Conservation (phyloP, 805 yeast genomes). For the Vanderwaltozyma yarrowii region DNA sequence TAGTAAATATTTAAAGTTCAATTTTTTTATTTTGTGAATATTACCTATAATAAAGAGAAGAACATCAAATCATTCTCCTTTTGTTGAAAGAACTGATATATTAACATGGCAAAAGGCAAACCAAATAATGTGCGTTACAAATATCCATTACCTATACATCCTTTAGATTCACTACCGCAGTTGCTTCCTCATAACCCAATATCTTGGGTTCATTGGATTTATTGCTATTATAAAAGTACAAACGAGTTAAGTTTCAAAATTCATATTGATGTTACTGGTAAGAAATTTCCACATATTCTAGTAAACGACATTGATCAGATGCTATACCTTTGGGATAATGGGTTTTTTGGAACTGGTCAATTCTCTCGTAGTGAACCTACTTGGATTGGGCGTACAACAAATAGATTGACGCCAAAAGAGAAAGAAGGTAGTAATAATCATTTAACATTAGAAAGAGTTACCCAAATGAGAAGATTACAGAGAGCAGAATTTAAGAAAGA, state of each 20-base stretch:
- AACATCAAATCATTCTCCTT: no score
- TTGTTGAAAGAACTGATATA: not conserved
- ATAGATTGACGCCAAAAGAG: conserved; percentile 24
- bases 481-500: conserved; percentile 61
- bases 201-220: conserved; percentile 44
- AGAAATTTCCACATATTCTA: conserved; percentile 19
- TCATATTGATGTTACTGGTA: conserved; percentile 28
- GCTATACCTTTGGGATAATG: conserved; percentile 62
- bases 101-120: conserved; percentile 28
- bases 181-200: conserved; percentile 57
- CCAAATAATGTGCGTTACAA: conserved; percentile 28
- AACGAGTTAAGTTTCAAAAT: conserved; percentile 12
- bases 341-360: conserved; percentile 91
- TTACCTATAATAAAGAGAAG: no score
- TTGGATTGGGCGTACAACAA: conserved; percentile 36
- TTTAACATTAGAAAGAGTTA: conserved; percentile 62
- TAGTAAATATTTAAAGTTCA: no score
- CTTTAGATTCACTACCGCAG: conserved; percentile 38
- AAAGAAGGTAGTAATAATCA: conserved; percentile 17
- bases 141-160: conserved; percentile 51
- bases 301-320: conserved; percentile 39
- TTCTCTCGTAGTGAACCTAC: conserved; percentile 88
- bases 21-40: no score
- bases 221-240: conserved; percentile 21
- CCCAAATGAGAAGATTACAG: conserved; percentile 59